Conservation (phyloP, 208 protist genomes). For the Acanthamoeba castellanii region DNA sequence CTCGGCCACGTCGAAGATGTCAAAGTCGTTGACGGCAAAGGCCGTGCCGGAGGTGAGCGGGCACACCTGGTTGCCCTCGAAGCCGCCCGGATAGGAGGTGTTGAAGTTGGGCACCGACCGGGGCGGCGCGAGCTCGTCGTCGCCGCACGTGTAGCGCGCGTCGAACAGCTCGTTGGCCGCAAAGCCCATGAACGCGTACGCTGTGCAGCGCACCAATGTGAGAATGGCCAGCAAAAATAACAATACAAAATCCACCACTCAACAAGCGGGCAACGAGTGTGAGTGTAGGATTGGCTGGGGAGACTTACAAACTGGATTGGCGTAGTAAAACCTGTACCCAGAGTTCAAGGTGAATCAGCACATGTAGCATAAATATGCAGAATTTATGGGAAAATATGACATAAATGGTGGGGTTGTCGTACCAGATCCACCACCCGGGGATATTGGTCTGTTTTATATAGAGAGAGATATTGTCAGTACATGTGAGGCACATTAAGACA, state of each 20-base stretch:
- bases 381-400: no score
- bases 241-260: background rate
- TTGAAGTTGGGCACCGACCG: conserved; percentile 26
- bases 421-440: background rate
- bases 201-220: background rate
- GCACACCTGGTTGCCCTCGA: conserved; percentile 64
- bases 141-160: background rate
- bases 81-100: conserved; percentile 31
- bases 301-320: conserved; percentile 21
- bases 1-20: background rate
- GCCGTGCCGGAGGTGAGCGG: conserved; percentile 13
- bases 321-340: conserved; percentile 5
- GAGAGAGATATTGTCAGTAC: background rate
- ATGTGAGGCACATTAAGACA: background rate
- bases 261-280: background rate
- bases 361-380: background rate
- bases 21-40: conserved; percentile 49
- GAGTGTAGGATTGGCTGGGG: background rate
- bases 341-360: no score
- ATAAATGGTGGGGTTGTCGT: no score
- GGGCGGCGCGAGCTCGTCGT: conserved; percentile 37
- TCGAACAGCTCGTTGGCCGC: conserved; percentile 64
- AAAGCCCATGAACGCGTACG: conserved; percentile 54
- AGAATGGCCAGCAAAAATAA: background rate
- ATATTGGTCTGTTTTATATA: background rate